Evolutionary conservation across 768 basidiomycete species (phyloP).

Genomic region (Inosperma sp.): DNA sequence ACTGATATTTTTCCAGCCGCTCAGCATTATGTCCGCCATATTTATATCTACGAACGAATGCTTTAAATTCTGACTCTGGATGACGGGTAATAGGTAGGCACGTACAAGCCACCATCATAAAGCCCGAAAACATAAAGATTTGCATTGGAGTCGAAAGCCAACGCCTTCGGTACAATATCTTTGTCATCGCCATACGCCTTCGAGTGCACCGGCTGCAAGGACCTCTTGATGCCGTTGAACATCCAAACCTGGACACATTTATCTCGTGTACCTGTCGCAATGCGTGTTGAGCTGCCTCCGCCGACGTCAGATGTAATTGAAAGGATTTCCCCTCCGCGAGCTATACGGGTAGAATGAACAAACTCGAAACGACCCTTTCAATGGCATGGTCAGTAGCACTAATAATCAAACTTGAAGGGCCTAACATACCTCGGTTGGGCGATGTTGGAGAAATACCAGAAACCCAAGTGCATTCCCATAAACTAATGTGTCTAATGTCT

Average conservation of each 20-base stretch:
- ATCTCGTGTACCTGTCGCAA: slow-evolving; percentile 7
- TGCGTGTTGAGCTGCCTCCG: slow-evolving; percentile 5
- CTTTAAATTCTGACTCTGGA: no score
- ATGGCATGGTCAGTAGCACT: not conserved
- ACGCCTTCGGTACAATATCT: not conserved
- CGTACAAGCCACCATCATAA: slow-evolving; percentile 7
- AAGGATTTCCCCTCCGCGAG: slow-evolving; percentile 10
- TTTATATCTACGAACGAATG: no score
- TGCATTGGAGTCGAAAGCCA: slow-evolving; percentile 5
- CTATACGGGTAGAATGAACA: slow-evolving; percentile 10
- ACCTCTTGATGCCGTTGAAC: no score
- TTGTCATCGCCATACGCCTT: not conserved
- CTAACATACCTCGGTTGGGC: slow-evolving; percentile 7
- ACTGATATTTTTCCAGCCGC: no score
- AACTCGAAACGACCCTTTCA: slow-evolving; percentile 8
- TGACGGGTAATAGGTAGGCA: not conserved
- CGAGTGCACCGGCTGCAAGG: not conserved
- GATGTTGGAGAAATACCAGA: slow-evolving; percentile 11
- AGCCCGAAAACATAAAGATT: slow-evolving; percentile 5
- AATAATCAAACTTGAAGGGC: not conserved
- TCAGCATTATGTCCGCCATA: no score
- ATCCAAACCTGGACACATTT: slow-evolving; percentile 10
- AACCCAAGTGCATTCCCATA: slow-evolving; percentile 14
- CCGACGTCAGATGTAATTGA: not conserved
- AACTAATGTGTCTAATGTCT: slow-evolving; percentile 11